Conservation (phyloP, 192 early-diverging fungal genomes). For the Mycoemilia scoparia region DNA sequence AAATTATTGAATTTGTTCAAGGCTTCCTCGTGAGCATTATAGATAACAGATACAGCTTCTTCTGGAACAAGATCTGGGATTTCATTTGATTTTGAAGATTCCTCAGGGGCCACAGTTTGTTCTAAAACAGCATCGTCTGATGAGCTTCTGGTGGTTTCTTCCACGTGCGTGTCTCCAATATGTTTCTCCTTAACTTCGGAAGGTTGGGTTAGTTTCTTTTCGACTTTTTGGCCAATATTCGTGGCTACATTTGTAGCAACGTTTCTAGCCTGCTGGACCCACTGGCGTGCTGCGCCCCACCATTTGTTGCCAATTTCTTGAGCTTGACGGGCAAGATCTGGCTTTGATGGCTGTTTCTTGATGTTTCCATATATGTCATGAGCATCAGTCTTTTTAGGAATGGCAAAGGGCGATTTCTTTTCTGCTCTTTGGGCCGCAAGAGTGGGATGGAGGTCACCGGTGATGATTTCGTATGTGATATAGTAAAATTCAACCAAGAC, state of each 20-base stretch:
- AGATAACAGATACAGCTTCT: conserved; percentile 18
- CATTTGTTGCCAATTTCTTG: conserved; percentile 9
- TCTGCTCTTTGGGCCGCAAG: conserved; percentile 5
- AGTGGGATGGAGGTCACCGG: conserved; percentile 17
- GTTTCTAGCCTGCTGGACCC: conserved; percentile 21
- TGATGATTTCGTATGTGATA: conserved; percentile 24
- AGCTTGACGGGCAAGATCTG: conserved; percentile 4
- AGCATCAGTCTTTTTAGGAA: conserved; percentile 1
- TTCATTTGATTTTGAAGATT: background rate
- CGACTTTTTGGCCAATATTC: no score
- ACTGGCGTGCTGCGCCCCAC: conserved; percentile 23
- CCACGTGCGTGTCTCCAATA: background rate
- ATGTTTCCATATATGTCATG: background rate
- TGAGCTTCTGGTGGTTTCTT: background rate
- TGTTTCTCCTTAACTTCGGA: no score
- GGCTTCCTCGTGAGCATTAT: conserved; percentile 15
- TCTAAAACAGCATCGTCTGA: no score
- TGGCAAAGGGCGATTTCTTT: background rate
- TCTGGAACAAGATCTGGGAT: conserved; percentile 4
- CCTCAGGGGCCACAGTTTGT: conserved; percentile 2
- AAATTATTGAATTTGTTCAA: conserved; percentile 13
- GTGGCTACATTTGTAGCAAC: no score
- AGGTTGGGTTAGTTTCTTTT: no score
- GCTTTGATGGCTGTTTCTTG: background rate
- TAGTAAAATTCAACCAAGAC: conserved; percentile 22